phyloP scores from a whole-genome alignment of 192 early-diverging fungal genomes.

The Pilaira anomala region DNA sequence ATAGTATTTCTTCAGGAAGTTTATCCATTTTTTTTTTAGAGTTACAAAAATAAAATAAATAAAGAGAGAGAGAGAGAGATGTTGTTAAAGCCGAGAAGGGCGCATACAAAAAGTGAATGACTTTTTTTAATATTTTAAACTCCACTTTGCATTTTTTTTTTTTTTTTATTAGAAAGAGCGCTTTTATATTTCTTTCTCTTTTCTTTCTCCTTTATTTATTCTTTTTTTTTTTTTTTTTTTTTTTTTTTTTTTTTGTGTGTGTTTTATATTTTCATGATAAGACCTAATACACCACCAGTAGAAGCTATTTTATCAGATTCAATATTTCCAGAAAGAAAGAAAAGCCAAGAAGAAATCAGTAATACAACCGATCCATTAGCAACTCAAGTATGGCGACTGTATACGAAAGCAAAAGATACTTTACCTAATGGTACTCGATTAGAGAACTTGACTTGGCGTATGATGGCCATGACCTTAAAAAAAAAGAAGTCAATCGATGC shows the following conservation, averaged over 20 bases:
- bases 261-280: no score
- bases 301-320: constrained; percentile 32
- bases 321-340: constrained; percentile 30
- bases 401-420: constrained; percentile 78
- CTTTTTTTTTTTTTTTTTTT: no score
- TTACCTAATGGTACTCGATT: constrained; percentile 75
- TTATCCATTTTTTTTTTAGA: constrained; percentile 17
- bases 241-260: no score
- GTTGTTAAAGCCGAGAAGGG: not conserved
- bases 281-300: constrained; percentile 27
- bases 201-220: no score
- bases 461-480: constrained; percentile 69
- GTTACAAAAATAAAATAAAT: constrained; percentile 4
- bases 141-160: no score
- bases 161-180: no score
- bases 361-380: constrained; percentile 47
- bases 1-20: constrained; percentile 25
- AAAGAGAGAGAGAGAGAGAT: not conserved
- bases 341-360: constrained; percentile 33
- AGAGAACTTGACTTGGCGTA: constrained; percentile 83
- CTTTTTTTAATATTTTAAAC: no score
- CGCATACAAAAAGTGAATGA: no score
- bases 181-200: no score
- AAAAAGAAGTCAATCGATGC: constrained; percentile 30
- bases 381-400: constrained; percentile 70